Evolutionary conservation across 2,329 filamentous ascomycete species (phyloP), one percentile per base, ranked within the genome.

Genomic region (Xylaria sp.): DNA sequence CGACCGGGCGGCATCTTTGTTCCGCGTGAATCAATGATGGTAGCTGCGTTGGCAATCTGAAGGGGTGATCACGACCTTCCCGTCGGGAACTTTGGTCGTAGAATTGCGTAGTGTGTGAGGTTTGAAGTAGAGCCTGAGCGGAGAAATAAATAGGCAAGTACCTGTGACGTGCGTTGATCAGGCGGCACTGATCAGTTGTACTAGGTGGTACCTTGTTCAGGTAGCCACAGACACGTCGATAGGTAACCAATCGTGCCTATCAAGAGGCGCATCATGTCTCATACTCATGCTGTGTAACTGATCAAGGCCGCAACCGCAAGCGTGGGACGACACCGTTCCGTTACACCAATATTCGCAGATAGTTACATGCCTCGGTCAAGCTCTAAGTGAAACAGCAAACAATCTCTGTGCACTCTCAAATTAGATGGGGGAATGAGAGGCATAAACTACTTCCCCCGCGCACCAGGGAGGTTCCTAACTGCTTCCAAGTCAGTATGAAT

Each of bases 1-100:
- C 18, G 37, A 2, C 18, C 50, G 9, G 18, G 12, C 10, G 59
- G 2, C 12, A 32, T 5, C 6, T 37, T 51, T 12, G 59, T 12
- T 18, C 18, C 20, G 25, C 52, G 6, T 39, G 28, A 41, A 20
- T 37, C 44, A 60, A 68, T 64, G 56, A 2, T 48, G 48, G 13
- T 37, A 15, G n/a, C 39, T 41, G 4, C 12, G 8, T 18, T n/a
- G 32, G 23, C 12, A 20, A 12, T 10, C 12, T 32, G 12, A 18
- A 23, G 39, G 28, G 23, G 13, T 4, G 13, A 48, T 5, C n/a
- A n/a, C 20, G 9, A 20, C 2, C 15, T 28, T 10, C 6, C 18
- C 18, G 41, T n/a, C 15, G 41, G 15, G 15, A n/a, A 7, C 18
- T 18, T 8, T 18, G 18, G 15, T 18, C 1, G 18, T 46, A 18